A percentile compares a stretch with the other conserved stretches of the same genome.
Conservation (phyloP, 108 stramenopile species). For the Skeletonema costatum region DNA sequence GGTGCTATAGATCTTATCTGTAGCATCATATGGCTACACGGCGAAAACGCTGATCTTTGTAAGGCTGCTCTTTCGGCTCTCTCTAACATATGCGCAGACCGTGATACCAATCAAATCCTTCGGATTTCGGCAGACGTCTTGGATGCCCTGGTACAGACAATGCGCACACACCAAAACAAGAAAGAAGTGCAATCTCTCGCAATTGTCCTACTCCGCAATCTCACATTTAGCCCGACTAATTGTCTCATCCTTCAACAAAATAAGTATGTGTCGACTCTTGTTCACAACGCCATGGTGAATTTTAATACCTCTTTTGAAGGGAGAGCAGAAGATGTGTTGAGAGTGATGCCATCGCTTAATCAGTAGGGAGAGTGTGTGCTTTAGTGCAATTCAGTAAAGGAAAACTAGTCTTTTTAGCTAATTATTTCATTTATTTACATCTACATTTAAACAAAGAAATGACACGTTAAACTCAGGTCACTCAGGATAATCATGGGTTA, state of each 20-base stretch:
- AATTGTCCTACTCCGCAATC: conserved; percentile 33
- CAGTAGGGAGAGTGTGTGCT: too few relatives aligned
- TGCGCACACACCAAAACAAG: conserved; percentile 20
- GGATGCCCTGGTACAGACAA: conserved; percentile 19
- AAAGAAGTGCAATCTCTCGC: conserved; percentile 32
- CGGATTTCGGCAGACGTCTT: conserved; percentile 23
- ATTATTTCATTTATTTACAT: neutral
- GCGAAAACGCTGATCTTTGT: conserved; percentile 10
- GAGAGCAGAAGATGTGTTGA: conserved; percentile 32
- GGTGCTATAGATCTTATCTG: conserved; percentile 34
- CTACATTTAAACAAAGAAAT: neutral
- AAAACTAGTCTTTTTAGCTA: neutral
- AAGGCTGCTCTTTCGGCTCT: conserved; percentile 24
- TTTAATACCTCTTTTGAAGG: conserved; percentile 17
- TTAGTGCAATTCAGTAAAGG: neutral
- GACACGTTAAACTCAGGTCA: neutral
- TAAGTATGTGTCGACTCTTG: conserved; percentile 11
- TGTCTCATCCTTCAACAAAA: conserved; percentile 24
- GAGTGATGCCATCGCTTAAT: conserved; percentile 14
- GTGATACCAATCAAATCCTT: conserved; percentile 24
- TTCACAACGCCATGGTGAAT: conserved; percentile 16
- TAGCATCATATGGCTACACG: conserved; percentile 29
- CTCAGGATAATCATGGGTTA: neutral
- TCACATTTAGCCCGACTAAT: conserved; percentile 28
- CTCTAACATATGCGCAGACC: conserved; percentile 26